Conservation (phyloP, 2,329 filamentous ascomycete genomes). For the Karstenula rhodostoma region DNA sequence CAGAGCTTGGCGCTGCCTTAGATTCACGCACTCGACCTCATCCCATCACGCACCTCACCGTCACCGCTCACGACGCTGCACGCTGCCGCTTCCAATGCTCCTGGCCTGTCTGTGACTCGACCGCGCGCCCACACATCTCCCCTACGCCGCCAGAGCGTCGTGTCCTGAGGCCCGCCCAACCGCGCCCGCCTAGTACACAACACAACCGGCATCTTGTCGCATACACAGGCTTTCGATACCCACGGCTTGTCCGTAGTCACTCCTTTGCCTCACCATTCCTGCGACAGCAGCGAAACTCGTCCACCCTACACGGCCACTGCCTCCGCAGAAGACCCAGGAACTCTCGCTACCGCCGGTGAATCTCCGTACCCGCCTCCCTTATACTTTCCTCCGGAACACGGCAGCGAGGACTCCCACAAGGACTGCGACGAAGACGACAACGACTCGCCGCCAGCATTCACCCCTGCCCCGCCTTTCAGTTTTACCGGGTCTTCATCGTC, state of each 20-base stretch:
- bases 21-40: conserved; percentile 25
- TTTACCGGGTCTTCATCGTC: conserved; percentile 60
- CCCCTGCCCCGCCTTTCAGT: conserved; percentile 61
- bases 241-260: conserved; percentile 57
- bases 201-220: conserved; percentile 55
- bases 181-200: conserved; percentile 25
- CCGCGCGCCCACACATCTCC: conserved; percentile 38
- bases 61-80: conserved; percentile 20
- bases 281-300: conserved; percentile 35
- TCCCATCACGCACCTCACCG: conserved; percentile 18
- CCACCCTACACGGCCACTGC: conserved; percentile 40
- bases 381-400: conserved; percentile 61
- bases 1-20: conserved; percentile 16
- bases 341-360: conserved; percentile 57
- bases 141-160: conserved; percentile 26
- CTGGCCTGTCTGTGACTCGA: conserved; percentile 31
- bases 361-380: conserved; percentile 67
- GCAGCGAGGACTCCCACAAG: conserved; percentile 58
- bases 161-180: conserved; percentile 34
- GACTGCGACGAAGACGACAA: conserved; percentile 45
- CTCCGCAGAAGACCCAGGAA: conserved; percentile 46
- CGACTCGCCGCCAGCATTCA: conserved; percentile 58
- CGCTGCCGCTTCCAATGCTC: conserved; percentile 35
- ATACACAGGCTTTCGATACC: conserved; percentile 49
- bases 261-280: conserved; percentile 46